Percentiles rank a stretch among this genome's conserved stretches.
phyloP scores from a whole-genome alignment of 306 rosid species.

The Pyrus betulifolia region DNA sequence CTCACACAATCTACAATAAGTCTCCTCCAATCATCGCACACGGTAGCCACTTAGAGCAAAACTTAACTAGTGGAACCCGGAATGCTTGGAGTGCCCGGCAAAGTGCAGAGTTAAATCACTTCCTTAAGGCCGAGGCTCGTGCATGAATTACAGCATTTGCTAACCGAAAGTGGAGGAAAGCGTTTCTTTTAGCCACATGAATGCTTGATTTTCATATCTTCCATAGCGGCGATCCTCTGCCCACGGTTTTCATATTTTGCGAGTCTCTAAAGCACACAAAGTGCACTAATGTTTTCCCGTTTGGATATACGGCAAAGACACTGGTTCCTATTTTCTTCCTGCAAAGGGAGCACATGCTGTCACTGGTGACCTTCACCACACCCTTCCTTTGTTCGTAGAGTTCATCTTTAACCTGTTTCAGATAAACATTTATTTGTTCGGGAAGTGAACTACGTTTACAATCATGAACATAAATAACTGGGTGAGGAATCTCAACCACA shows the following conservation, averaged over 20 bases:
- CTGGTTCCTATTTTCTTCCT: slow-evolving; percentile 91
- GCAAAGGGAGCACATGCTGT: slow-evolving; percentile 92
- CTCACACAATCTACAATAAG: neutral
- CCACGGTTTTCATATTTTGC: slow-evolving; percentile 80
- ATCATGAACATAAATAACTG: no score
- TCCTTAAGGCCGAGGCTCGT: neutral
- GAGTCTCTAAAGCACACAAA: slow-evolving; percentile 93
- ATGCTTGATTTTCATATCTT: slow-evolving; percentile 26
- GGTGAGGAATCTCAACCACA: neutral
- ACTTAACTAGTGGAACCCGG: neutral
- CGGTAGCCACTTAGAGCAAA: neutral
- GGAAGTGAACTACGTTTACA: neutral
- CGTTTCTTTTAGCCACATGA: neutral
- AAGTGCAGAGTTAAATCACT: no score
- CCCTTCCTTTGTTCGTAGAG: slow-evolving; percentile 72
- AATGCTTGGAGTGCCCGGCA: neutral
- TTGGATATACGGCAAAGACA: slow-evolving; percentile 89
- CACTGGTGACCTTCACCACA: slow-evolving; percentile 68
- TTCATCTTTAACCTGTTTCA: slow-evolving; percentile 75
- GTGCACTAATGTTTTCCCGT: slow-evolving; percentile 85
- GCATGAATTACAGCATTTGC: neutral
- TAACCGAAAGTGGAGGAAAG: neutral
- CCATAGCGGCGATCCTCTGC: slow-evolving; percentile 55
- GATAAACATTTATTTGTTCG: neutral
- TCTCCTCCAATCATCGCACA: no score